Percentiles rank a stretch among this genome's conserved stretches.
Conservation (phyloP, 1,284 basidiomycete genomes). For the Tetrapyrgos nigripes region DNA sequence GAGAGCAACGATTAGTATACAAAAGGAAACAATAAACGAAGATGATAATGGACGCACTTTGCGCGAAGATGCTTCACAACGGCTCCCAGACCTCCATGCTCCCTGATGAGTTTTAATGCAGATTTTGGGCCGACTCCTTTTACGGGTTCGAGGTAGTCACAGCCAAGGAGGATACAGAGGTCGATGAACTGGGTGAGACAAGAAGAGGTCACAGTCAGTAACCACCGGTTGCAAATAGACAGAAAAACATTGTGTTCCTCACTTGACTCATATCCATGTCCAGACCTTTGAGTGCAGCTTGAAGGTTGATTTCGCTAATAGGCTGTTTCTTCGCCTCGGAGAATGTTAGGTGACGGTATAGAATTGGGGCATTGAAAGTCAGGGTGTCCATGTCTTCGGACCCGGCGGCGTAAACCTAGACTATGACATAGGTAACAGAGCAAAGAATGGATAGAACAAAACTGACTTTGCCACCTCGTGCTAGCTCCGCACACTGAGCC, state of each 20-base stretch:
- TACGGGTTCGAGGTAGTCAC: conserved; percentile 98
- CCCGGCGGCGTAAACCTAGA: conserved; percentile 92
- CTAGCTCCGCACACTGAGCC: conserved; percentile 98
- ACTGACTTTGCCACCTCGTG: conserved; percentile 87
- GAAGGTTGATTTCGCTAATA: conserved; percentile 92
- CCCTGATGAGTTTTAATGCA: conserved; percentile 91
- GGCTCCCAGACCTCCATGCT: conserved; percentile 81
- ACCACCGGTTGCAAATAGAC: too few relatives aligned
- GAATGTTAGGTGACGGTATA: conserved; percentile 96
- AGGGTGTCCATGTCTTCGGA: conserved; percentile 99
- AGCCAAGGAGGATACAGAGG: conserved; percentile 95
- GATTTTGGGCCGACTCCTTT: conserved; percentile 96
- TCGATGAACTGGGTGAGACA: conserved; percentile 83
- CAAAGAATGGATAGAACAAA: background rate
- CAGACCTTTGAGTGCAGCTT: conserved; percentile 86
- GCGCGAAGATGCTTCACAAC: conserved; percentile 86
- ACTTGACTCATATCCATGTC: conserved; percentile 93
- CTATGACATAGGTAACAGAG: conserved; percentile 4
- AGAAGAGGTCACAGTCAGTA: background rate
- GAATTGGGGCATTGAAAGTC: conserved; percentile 91
- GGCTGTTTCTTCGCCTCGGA: conserved; percentile 99
- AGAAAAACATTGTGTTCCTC: too few relatives aligned
- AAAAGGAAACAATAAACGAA: background rate
- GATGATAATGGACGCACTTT: conserved; percentile 56
- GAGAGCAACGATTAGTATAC: background rate